Base-by-base conservation (phyloP, 2,329 filamentous ascomycete genomes). In the Pseudopithomyces chartarum region DNA sequence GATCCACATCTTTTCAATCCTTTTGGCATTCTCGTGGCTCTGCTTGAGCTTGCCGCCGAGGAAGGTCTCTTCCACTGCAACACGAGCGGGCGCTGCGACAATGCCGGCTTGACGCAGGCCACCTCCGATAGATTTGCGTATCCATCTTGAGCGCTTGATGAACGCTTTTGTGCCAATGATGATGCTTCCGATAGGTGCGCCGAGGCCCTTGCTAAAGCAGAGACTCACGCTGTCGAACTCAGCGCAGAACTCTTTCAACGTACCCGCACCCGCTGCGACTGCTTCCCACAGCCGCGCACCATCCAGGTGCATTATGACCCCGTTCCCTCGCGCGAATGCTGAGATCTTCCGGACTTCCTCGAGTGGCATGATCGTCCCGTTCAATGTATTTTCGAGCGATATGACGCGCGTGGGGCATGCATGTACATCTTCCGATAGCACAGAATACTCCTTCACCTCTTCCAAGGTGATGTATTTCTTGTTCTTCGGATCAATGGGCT, bases 241-340 rank as follows among this genome's bases (percentile, higher is more conserved):
- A 6, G 79, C 81, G 61, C 86, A 86, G 70, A 85, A 92, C 0
- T 91, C 89, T 3, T 84, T 77, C 32, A 95, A 75, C 3, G 82
- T 83, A 0, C 87, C 89, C 0, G 87, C 87, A 0, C 87, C 89
- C 0, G 90, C 84, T 2, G 84, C 88, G 0, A 90, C 89, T 12
- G 90, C 91, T 71, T 96, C 90, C 90, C 91, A 96, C 13, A 96
- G 77, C 11, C 91, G 81, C 3, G 91, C 91, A 13, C 91, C 91
- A 67, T 96, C 91, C 60, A 91, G 79, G 73, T 96, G 91, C 68
- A 93, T 80, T 57, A 85, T 84, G 57, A 95, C 87, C 19, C 78
- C 81, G 60, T 90, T 80, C 66, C 83, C 71, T 65, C 69, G 81
- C 58, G 71, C 91, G 81, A 90, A 97, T 1, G 80, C 80, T 0